Conservation (phyloP, 2,329 filamentous ascomycete species). For the Diplodia seriata region DNA sequence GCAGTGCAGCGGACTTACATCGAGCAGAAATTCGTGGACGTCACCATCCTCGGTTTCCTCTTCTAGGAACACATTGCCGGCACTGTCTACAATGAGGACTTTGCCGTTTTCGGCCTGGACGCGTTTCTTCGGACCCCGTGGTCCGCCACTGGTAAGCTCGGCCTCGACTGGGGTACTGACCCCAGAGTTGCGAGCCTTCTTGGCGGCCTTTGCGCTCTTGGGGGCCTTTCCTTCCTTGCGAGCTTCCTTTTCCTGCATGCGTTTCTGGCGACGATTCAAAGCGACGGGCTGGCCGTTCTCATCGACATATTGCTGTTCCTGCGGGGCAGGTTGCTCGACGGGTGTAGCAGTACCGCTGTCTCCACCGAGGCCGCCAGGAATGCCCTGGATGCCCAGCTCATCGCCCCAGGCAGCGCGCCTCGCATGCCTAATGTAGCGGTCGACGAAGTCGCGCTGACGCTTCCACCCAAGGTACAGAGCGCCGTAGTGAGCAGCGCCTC, state of each 20-base stretch:
- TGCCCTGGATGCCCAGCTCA: constrained; percentile 68
- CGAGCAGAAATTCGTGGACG: constrained; percentile 81
- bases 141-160: constrained; percentile 62
- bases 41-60: constrained; percentile 88
- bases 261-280: constrained; percentile 81
- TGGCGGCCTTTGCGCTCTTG: constrained; percentile 44
- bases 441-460: constrained; percentile 88
- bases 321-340: constrained; percentile 43
- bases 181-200: constrained; percentile 57
- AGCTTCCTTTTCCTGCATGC: constrained; percentile 84
- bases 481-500: constrained; percentile 86
- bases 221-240: constrained; percentile 68
- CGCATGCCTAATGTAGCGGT: constrained; percentile 89
- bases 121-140: constrained; percentile 80
- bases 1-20: constrained; percentile 66
- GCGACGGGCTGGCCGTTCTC: constrained; percentile 56
- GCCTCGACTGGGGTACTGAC: constrained; percentile 63
- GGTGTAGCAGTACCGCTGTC: constrained; percentile 48
- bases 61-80: constrained; percentile 94
- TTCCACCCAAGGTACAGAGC: constrained; percentile 86
- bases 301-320: constrained; percentile 55
- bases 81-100: constrained; percentile 87
- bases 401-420: constrained; percentile 89
- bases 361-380: constrained; percentile 68
- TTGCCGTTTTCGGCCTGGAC: constrained; percentile 96